A percentile compares a stretch with the other conserved stretches of the same genome.
phyloP scores from a whole-genome alignment of 495 filamentous ascomycete species.

The Penicillium tannophilum region DNA sequence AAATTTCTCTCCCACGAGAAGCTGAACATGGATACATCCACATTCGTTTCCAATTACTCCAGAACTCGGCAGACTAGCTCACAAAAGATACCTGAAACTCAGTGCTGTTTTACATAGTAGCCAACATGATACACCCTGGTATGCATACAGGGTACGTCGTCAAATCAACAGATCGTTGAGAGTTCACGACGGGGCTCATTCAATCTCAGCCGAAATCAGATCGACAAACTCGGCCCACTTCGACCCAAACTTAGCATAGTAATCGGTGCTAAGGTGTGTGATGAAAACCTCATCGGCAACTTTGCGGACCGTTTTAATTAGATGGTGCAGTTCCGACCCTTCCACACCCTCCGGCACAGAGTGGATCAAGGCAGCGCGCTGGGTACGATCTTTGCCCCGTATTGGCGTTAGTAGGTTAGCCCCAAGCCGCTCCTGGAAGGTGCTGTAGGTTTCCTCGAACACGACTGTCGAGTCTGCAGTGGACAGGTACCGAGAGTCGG shows the following conservation, averaged over 20 bases:
- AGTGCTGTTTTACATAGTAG: not conserved
- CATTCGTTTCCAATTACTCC: not conserved
- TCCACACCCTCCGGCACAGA: conserved; percentile 39
- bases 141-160: not conserved
- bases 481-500: conserved; percentile 46
- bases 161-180: not conserved
- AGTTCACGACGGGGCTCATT: not conserved
- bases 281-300: conserved; percentile 48
- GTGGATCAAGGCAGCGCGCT: conserved; percentile 46
- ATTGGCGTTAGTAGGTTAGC: conserved; percentile 38
- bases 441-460: conserved; percentile 48
- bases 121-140: not conserved
- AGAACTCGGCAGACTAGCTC: not conserved
- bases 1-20: not conserved
- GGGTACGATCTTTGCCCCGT: conserved; percentile 34
- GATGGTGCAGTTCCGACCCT: conserved; percentile 30
- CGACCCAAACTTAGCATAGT: conserved; percentile 48
- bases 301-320: conserved; percentile 40
- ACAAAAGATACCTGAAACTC: not conserved
- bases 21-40: not conserved
- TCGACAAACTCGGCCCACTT: conserved; percentile 47
- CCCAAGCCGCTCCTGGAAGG: conserved; percentile 39
- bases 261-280: conserved; percentile 44
- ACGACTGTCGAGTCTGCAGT: conserved; percentile 49
- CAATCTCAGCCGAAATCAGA: conserved; percentile 34